Base-by-base conservation (phyloP, 2,329 filamentous ascomycete genomes). In the Colletotrichum sp. region DNA sequence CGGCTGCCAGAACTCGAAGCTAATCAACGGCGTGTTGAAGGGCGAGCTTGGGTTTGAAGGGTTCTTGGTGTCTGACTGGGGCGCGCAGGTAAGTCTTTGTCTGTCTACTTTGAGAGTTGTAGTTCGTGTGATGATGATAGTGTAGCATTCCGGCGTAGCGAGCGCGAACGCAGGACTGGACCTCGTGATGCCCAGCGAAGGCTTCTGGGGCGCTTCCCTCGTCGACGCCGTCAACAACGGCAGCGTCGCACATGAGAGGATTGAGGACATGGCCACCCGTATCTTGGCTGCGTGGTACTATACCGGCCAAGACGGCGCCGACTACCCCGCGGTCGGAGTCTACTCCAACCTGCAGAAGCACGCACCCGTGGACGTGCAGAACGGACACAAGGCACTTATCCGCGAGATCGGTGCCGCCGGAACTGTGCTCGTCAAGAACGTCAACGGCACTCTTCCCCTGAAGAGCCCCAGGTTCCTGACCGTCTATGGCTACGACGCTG, bases 141-240 rank as follows among this genome's bases (percentile, higher is more conserved):
- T 4, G 22, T 11, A 59, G 44, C 55, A 59, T 25, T 16, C 59
- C 7, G 59, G 59, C 8, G 59, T 63, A 9, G 88, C 88, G 8
- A 88, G 89, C 61, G 92, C 94, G 27, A 88, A 93, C 76, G 90
- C 91, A 22, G 95, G 95, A 28, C 82, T 96, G 75, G 94, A 96
- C 82, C 95, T 96, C 94, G 92, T 92, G 2, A 96, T 96, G 94
- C 94, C 94, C 0, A 94, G 95, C 74, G 91, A 86, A 67, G 87
- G 90, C 78, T 91, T 84, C 80, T 91, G 91, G 81, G 95, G 95
- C 0, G 83, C 89, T 1, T 88, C 86, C 57, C 82, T 91, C 5
- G 86, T 89, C 34, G 92, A 91, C 90, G 91, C 91, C 0, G 82
- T 86, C 15, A 85, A 86, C 75, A 90, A 88, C 77, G 91, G 91